A percentile compares a stretch with the other conserved stretches of the same genome.
Evolutionary conservation across 257 asterid genomes (phyloP).

Genomic region (Paraleonurus japonicus): DNA sequence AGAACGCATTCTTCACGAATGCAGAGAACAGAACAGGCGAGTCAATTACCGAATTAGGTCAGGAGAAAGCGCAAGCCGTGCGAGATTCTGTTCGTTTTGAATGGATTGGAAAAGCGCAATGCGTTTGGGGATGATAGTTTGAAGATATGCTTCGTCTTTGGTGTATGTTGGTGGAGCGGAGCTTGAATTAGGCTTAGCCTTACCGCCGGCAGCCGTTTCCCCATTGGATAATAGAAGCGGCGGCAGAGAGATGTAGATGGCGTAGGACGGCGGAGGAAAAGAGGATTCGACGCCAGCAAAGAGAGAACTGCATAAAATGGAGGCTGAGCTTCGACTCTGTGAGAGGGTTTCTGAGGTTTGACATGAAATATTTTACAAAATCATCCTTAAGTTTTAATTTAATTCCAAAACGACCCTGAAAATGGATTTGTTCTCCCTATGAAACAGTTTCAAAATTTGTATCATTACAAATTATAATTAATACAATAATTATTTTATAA

Average conservation of each 20-base stretch:
- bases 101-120: constrained; percentile 57
- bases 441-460: too few species aligned
- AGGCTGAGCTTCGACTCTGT: background rate
- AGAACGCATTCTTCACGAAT: background rate
- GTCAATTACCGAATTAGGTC: constrained; percentile 55
- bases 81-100: constrained; percentile 43
- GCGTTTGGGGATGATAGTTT: constrained; percentile 61
- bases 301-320: constrained; percentile 29
- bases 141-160: constrained; percentile 70
- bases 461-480: too few species aligned
- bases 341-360: constrained; percentile 29
- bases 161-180: constrained; percentile 30
- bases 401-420: background rate
- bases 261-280: constrained; percentile 33
- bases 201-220: constrained; percentile 42
- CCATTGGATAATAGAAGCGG: constrained; percentile 40
- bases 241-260: constrained; percentile 26
- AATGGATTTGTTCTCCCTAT: too few species aligned
- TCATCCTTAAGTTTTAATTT: background rate
- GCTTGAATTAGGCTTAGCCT: constrained; percentile 31
- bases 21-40: background rate
- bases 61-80: constrained; percentile 58
- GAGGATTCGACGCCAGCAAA: constrained; percentile 30
- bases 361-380: background rate
- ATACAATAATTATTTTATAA: too few species aligned